phyloP scores from a whole-genome alignment of 108 stramenopile species.

The Nannochloropsis granulata region DNA sequence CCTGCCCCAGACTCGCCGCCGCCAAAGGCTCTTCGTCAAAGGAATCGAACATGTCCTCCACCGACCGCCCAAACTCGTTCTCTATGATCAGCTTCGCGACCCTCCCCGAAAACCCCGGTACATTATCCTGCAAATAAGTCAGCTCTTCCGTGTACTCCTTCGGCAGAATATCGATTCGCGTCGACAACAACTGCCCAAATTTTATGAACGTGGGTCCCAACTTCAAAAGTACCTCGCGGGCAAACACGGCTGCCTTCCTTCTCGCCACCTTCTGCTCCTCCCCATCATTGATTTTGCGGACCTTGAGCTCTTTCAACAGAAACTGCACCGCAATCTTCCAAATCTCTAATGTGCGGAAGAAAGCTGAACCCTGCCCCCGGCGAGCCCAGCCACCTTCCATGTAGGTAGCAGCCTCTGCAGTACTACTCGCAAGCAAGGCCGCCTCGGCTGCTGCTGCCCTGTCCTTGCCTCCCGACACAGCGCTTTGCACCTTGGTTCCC shows the following conservation, averaged over 20 bases:
- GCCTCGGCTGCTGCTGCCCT: neutral
- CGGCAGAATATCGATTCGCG: constrained; percentile 76
- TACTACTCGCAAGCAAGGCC: neutral
- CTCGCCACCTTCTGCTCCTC: neutral
- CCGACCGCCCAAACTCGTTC: constrained; percentile 55
- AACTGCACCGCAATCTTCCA: neutral
- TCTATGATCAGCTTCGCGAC: constrained; percentile 68
- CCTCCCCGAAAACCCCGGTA: constrained; percentile 69
- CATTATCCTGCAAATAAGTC: constrained; percentile 77
- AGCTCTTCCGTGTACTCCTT: constrained; percentile 70
- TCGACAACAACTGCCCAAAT: constrained; percentile 82
- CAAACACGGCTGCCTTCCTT: neutral
- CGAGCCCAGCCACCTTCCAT: neutral
- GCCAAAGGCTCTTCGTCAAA: constrained; percentile 66
- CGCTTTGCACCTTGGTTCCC: neutral
- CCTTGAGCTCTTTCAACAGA: neutral
- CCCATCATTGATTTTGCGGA: neutral
- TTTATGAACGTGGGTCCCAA: constrained; percentile 91
- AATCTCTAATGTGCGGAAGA: neutral
- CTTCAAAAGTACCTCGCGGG: constrained; percentile 56
- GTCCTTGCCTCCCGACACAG: neutral
- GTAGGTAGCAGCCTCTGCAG: neutral
- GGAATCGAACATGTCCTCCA: constrained; percentile 52
- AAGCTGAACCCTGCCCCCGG: neutral
- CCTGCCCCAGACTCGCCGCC: constrained; percentile 86